Evolutionary conservation across 176 grass and related monocot genomes (phyloP), one percentile per base, ranked within the genome.

Genomic region (Juncus effusus): DNA sequence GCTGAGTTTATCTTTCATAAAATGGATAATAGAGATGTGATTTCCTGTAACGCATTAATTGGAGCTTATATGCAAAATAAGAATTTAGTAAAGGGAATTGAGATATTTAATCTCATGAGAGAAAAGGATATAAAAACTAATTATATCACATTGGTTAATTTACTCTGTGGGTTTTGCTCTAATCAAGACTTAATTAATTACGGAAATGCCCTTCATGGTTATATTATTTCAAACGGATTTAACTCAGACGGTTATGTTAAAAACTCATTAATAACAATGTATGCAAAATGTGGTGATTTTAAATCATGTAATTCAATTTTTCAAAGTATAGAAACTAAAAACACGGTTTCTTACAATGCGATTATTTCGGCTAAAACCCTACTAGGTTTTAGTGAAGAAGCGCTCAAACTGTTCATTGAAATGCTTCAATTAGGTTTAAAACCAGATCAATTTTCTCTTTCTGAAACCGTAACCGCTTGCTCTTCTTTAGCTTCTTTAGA

Each of bases 221-320:
- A 87, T 77, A 70, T 81, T 71, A 45, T 82, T 38, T 81, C 40
- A 52, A 60, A 55, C 59, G 91, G 87, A 62, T 83, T 96, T 51
- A 39, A 81, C 44, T 87, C 76, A 69, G 84, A 96, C 76, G 81
- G 80, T 51, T 87, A 78, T 64, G 70, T 87, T 74, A 87, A 68
- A 59, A 96, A 96, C 64, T 90, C 87, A 1, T 42, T 96, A 38
- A 87, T 96, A 51, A 90, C 87, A 56, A 90, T 96, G 91, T 90
- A 90, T 78, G 87, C 87, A 57, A 90, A 77, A 44, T 87, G 91
- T 58, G 81, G 79, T 65, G 79, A 90, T 76, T 74, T 82, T 36
- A 77, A 82, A 64, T 96, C 91, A 40, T 85, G 91, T 64, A 42
- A 47, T 77, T 77, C 58, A 56, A 78, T 96, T 56, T 96, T 96